These are phyloP conservation scores for Camelina hispida DNA, from an alignment of 345 rosid species.

Conservation along the genomic window DNA sequence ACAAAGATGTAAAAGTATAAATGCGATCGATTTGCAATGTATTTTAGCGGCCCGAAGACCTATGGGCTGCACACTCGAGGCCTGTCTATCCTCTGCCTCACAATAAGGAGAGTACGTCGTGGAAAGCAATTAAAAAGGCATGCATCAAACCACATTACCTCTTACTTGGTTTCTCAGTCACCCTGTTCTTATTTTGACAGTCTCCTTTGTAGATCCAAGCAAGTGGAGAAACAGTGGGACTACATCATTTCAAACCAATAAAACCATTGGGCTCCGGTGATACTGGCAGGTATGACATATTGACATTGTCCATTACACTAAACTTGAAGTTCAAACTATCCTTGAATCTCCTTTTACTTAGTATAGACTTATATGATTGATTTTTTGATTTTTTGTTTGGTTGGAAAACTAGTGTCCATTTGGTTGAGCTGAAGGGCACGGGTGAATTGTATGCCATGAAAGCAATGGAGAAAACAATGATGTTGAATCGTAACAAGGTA, in stretches of 20 bases:
- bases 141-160: slow-evolving; percentile 2
- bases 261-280: slow-evolving; percentile 97
- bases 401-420: slow-evolving; percentile 66
- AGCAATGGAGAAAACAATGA: slow-evolving; percentile 92
- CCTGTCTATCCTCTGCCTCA: slow-evolving; percentile 89
- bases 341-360: background rate
- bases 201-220: slow-evolving; percentile 64
- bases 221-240: slow-evolving; percentile 68
- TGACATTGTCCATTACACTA: slow-evolving; percentile 4
- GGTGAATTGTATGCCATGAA: slow-evolving; percentile 90
- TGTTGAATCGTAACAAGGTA: slow-evolving; percentile 96
- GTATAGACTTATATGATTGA: slow-evolving; percentile 4
- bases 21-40: slow-evolving; percentile 37
- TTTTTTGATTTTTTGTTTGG: background rate
- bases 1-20: slow-evolving; percentile 14
- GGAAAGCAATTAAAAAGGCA: slow-evolving; percentile 92
- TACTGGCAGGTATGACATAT: slow-evolving; percentile 80
- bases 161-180: slow-evolving; percentile 23
- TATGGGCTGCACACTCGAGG: slow-evolving; percentile 87
- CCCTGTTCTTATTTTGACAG: slow-evolving; percentile 20
- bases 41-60: slow-evolving; percentile 87
- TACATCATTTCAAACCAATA: slow-evolving; percentile 90
- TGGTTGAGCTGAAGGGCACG: slow-evolving; percentile 83
- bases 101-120: slow-evolving; percentile 64
- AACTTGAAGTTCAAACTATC: slow-evolving; percentile 15